Conservation (phyloP, 2,329 filamentous ascomycete genomes). For the Beauveria australis region DNA sequence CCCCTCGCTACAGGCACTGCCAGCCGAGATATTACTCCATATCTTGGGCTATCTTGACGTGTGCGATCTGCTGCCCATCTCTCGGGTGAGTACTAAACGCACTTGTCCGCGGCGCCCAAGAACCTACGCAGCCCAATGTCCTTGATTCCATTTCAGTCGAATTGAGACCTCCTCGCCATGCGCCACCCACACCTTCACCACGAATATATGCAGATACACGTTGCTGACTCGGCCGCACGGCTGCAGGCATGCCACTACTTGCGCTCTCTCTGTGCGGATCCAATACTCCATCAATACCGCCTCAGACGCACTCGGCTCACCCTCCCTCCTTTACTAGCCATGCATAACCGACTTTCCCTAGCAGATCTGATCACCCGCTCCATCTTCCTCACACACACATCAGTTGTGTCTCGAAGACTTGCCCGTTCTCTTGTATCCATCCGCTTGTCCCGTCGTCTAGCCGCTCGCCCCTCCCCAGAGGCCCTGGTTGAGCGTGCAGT, state of each 20-base stretch:
- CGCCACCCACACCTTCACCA: not conserved
- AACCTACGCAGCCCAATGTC: not conserved
- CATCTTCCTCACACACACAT: slow-evolving; percentile 61
- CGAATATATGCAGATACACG: slow-evolving; percentile 1
- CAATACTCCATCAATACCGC: slow-evolving; percentile 56
- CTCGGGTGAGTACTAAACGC: slow-evolving; percentile 38
- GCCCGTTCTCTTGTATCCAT: slow-evolving; percentile 58
- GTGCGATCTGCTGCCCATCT: slow-evolving; percentile 45
- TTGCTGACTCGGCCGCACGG: slow-evolving; percentile 5
- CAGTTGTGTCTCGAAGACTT: slow-evolving; percentile 55
- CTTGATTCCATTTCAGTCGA: not conserved
- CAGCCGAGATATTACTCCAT: slow-evolving; percentile 49
- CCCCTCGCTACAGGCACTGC: slow-evolving; percentile 25
- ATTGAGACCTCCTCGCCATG: slow-evolving; percentile 1
- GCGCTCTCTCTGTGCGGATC: slow-evolving; percentile 52
- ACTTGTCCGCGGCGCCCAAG: not conserved
- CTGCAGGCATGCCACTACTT: slow-evolving; percentile 53
- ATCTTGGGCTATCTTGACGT: slow-evolving; percentile 50
- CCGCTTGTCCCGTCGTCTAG: slow-evolving; percentile 53
- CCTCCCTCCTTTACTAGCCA: slow-evolving; percentile 48
- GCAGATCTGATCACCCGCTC: slow-evolving; percentile 53
- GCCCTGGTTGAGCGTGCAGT: slow-evolving; percentile 56
- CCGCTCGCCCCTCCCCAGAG: slow-evolving; percentile 49
- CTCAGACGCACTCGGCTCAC: slow-evolving; percentile 47
- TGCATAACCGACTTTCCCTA: slow-evolving; percentile 49